phyloP scores from a whole-genome alignment of 1,139 yeast species.

The Meyerozyma athensensis region DNA sequence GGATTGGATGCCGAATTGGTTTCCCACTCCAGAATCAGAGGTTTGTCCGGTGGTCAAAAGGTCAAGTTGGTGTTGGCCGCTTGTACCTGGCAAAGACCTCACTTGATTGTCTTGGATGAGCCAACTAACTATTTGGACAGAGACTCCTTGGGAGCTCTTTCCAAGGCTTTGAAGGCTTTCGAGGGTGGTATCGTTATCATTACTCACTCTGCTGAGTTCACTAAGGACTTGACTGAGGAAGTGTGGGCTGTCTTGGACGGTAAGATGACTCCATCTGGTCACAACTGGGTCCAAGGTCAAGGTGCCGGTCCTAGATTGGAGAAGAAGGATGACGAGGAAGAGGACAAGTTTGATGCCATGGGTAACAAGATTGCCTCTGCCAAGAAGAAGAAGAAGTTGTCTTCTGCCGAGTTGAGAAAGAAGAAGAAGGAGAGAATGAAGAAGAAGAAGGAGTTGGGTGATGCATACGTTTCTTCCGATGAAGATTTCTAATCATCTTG shows the following conservation, averaged over 20 bases:
- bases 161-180: conserved; percentile 97
- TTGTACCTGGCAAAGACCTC: conserved; percentile 99
- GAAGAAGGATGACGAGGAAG: conserved; percentile 95
- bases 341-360: conserved; percentile 98
- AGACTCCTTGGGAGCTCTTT: conserved; percentile 98
- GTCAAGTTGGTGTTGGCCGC: conserved; percentile 99
- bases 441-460: conserved; percentile 99
- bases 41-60: conserved; percentile 99
- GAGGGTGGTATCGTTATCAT: conserved; percentile 99
- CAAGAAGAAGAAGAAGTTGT: conserved; percentile 96
- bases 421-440: conserved; percentile 99
- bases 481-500: conserved; percentile 45
- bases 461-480: conserved; percentile 95
- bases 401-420: conserved; percentile 99
- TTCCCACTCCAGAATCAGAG: conserved; percentile 99
- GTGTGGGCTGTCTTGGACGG: conserved; percentile 99
- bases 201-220: conserved; percentile 99
- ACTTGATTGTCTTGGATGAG: conserved; percentile 97
- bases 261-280: conserved; percentile 99
- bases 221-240: conserved; percentile 98
- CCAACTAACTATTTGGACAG: conserved; percentile 99
- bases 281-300: conserved; percentile 99
- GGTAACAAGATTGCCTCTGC: conserved; percentile 98
- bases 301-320: conserved; percentile 98
- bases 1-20: conserved; percentile 99